Evolutionary conservation across 1,139 yeast genomes (phyloP), one percentile per base, ranked within the genome.

Genomic region (Blastobotrys raffinosifermentans): DNA sequence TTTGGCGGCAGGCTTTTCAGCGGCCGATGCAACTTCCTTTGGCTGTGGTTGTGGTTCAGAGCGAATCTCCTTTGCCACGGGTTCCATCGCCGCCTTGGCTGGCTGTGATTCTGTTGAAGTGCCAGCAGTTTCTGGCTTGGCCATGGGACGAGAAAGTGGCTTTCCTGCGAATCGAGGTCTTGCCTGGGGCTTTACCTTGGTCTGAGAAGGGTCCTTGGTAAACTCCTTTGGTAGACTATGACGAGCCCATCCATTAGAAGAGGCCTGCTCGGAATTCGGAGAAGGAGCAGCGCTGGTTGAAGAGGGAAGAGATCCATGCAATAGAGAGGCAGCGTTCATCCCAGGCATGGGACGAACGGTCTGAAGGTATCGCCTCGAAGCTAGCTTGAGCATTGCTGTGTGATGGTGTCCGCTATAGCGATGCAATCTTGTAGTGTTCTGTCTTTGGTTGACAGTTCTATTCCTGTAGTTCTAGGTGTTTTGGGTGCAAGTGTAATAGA

Each of bases 1-100:
- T 63, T 48, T 46, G 22, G 46, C 41, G 2, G 51, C 37, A 2
- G 50, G 4, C 15, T 26, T 10, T 5, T 31, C 21, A 2, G 36
- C 20, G 5, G 36, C n/a, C 4, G 38, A 25, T 31, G 31, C 26
- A 17, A 23, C 4, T 29, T 19, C 8, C 21, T 22, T 34, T n/a
- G 18, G 11, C 18, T 18, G 19, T 13, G 19, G 11, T 27, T 20
- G 25, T 26, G 21, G 31, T 10, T 23, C 19, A 5, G 20, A 14
- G 3, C 32, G 33, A 23, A 11, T 32, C 17, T 8, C 17, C 33
- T 29, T 11, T 31, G 29, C n/a, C 34, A 26, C 35, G 35, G 32
- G 19, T 23, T 29, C 19, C 8, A 11, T 34, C 9, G 21, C 9
- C 6, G 21, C 6, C 21, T 19, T 6, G 21, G 21, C 9, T 7